Conservation (phyloP, 1,284 basidiomycete species). For the Moesziomyces globuligerus region DNA sequence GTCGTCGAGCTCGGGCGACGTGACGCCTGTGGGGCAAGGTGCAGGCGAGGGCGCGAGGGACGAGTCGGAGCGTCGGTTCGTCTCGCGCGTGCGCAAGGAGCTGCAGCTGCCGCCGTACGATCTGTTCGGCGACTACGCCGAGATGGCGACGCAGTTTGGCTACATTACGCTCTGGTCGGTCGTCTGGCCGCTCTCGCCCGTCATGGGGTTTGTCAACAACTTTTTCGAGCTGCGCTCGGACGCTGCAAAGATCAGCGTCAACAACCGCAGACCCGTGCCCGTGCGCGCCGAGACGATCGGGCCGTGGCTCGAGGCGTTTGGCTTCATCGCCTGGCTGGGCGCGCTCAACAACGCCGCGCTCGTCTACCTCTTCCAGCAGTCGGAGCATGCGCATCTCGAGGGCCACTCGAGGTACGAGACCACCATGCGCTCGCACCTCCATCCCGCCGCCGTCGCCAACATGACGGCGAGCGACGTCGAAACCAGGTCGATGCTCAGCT, state of each 20-base stretch:
- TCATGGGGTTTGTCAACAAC: slow-evolving; percentile 75
- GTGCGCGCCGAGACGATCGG: slow-evolving; percentile 88
- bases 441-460: slow-evolving; percentile 7
- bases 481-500: slow-evolving; percentile 34
- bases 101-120: slow-evolving; percentile 81
- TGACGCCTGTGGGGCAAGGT: slow-evolving; percentile 7
- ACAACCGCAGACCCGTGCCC: slow-evolving; percentile 85
- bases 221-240: slow-evolving; percentile 91
- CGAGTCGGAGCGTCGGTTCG: slow-evolving; percentile 75
- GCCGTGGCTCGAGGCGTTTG: slow-evolving; percentile 87
- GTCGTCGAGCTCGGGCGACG: slow-evolving; percentile 16
- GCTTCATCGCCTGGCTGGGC: slow-evolving; percentile 53
- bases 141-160: slow-evolving; percentile 86
- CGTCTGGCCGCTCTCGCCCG: slow-evolving; percentile 87
- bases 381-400: slow-evolving; percentile 18
- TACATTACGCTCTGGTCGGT: slow-evolving; percentile 91
- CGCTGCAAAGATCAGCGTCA: slow-evolving; percentile 91
- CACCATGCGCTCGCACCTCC: slow-evolving; percentile 51
- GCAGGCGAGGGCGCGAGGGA: slow-evolving; percentile 1
- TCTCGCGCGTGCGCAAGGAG: slow-evolving; percentile 81
- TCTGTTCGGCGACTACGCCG: slow-evolving; percentile 78
- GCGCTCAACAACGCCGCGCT: slow-evolving; percentile 57
- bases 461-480: slow-evolving; percentile 7
- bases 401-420: slow-evolving; percentile 53
- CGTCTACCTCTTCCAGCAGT: slow-evolving; percentile 59